A percentile compares a stretch with the other conserved stretches of the same genome.
phyloP scores from a whole-genome alignment of 2,329 filamentous ascomycete species.

The Pseudocercospora ulei region DNA sequence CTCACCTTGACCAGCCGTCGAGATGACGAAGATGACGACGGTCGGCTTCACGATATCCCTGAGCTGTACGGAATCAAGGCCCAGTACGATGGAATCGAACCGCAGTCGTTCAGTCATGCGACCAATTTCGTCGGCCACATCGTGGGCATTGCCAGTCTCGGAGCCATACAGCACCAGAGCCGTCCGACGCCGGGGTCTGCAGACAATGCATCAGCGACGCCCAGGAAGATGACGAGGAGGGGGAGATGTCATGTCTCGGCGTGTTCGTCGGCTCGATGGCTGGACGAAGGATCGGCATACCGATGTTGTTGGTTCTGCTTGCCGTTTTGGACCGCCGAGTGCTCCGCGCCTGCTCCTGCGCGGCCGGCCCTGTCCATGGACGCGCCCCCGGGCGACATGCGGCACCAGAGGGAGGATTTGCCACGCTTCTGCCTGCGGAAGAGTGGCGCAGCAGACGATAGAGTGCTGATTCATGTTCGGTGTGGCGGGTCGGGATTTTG shows the following conservation, averaged over 20 bases:
- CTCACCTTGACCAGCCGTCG: conserved; percentile 91
- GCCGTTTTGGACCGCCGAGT: conserved; percentile 8
- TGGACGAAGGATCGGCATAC: conserved; percentile 9
- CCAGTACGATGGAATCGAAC: conserved; percentile 64
- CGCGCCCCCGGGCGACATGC: neutral
- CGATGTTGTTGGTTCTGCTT: conserved; percentile 12
- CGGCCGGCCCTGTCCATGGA: conserved; percentile 24
- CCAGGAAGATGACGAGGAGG: too few species aligned
- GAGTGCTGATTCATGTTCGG: neutral
- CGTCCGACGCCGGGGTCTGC: conserved; percentile 32
- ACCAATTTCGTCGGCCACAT: conserved; percentile 77
- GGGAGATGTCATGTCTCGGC: conserved; percentile 9
- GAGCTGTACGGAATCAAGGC: conserved; percentile 65
- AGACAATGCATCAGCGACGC: too few species aligned
- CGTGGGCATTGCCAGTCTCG: conserved; percentile 89
- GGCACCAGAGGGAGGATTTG: neutral
- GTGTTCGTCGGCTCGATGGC: too few species aligned
- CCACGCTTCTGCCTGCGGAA: neutral
- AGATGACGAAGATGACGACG: conserved; percentile 69
- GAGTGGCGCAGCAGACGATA: neutral
- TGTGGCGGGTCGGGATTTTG: conserved; percentile 4
- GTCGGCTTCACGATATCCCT: conserved; percentile 40
- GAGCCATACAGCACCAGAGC: conserved; percentile 80
- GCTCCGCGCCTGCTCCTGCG: conserved; percentile 10
- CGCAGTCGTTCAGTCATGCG: conserved; percentile 64